These are phyloP conservation scores for Colletotrichum sp. DNA, from an alignment of 2,329 filamentous ascomycete species.

Conservation along the genomic window DNA sequence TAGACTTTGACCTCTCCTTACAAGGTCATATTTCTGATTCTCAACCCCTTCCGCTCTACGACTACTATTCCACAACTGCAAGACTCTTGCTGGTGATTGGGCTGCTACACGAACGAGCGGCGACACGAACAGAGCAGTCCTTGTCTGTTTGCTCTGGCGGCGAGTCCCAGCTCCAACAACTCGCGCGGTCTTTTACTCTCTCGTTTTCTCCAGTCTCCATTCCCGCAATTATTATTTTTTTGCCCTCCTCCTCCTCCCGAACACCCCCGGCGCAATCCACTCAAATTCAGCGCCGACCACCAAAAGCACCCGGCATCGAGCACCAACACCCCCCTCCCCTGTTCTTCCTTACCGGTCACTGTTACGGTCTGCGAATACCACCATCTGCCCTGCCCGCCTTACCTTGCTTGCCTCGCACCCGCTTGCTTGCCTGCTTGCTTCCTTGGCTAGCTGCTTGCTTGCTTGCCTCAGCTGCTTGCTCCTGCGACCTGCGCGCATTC, in stretches of 20 bases:
- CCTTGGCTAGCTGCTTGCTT: neutral
- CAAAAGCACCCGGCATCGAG: neutral
- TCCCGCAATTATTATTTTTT: neutral
- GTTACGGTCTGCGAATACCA: neutral
- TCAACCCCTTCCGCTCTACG: neutral
- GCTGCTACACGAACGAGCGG: neutral
- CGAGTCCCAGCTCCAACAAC: neutral
- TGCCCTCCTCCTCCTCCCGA: neutral
- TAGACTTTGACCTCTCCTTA: neutral
- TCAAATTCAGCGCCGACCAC: neutral
- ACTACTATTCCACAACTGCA: neutral
- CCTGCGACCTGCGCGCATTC: neutral
- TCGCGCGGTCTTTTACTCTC: neutral
- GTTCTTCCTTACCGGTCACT: neutral
- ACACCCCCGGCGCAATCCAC: neutral
- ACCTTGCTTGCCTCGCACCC: neutral
- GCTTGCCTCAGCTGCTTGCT: neutral
- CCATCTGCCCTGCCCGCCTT: neutral
- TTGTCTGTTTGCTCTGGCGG: neutral
- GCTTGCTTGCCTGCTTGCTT: neutral
- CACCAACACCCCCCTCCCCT: neutral
- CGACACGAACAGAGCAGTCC: neutral
- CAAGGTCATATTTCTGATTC: neutral
- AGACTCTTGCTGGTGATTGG: neutral
- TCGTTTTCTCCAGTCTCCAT: neutral